A percentile compares a stretch with the other conserved stretches of the same genome.
phyloP scores from a whole-genome alignment of 768 basidiomycete species.

The Gelatoporia subvermispora region DNA sequence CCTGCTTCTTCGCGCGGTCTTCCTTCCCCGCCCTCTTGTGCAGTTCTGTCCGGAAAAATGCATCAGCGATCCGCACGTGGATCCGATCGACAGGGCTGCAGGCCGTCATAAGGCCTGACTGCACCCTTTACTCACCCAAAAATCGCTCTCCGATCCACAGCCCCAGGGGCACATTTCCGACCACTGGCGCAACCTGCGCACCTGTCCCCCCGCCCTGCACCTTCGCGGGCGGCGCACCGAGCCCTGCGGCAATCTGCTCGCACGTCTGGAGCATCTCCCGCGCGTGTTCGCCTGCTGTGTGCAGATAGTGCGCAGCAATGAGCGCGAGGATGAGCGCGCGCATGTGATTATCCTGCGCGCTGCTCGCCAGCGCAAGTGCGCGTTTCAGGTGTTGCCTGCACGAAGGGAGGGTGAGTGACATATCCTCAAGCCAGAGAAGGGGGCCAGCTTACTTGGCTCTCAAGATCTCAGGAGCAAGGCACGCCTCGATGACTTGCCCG shows the following conservation, averaged over 20 bases:
- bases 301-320: slow-evolving; percentile 63
- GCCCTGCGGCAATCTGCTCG: slow-evolving; percentile 65
- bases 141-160: slow-evolving; percentile 72
- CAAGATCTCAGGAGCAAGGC: slow-evolving; percentile 45
- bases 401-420: neutral
- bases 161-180: slow-evolving; percentile 62
- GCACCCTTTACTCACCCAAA: slow-evolving; percentile 55
- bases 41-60: slow-evolving; percentile 38
- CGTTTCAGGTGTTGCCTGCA: slow-evolving; percentile 52
- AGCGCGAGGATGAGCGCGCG: slow-evolving; percentile 67
- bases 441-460: slow-evolving; percentile 52
- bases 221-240: slow-evolving; percentile 45
- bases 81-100: neutral
- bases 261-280: slow-evolving; percentile 59
- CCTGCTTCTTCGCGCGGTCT: slow-evolving; percentile 41
- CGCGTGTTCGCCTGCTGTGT: slow-evolving; percentile 69
- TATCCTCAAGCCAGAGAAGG: neutral
- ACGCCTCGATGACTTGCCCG: slow-evolving; percentile 51
- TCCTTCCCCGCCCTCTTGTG: slow-evolving; percentile 53
- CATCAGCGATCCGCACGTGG: neutral
- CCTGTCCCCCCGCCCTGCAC: slow-evolving; percentile 9
- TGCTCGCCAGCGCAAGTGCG: slow-evolving; percentile 53
- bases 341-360: slow-evolving; percentile 65
- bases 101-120: neutral
- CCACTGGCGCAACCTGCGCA: slow-evolving; percentile 4